Conservation (phyloP, 2,329 filamentous ascomycete genomes). For the Talaromyces pinophilus region DNA sequence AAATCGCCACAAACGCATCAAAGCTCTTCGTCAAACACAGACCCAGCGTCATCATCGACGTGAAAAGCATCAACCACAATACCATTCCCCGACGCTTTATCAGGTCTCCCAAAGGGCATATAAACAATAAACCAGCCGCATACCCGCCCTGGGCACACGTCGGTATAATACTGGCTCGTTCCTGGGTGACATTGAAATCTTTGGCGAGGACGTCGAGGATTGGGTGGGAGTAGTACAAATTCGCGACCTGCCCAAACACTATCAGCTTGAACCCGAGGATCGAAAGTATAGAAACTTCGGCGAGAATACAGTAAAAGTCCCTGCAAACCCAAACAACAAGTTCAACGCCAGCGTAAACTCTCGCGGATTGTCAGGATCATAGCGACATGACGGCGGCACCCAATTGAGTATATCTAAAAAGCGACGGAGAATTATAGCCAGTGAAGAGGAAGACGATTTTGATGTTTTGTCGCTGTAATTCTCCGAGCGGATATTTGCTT, state of each 20-base stretch:
- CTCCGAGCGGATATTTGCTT: background rate
- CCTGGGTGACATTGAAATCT: slow-evolving; percentile 70
- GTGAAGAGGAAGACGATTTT: background rate
- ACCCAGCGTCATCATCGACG: slow-evolving; percentile 67
- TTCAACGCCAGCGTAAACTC: slow-evolving; percentile 69
- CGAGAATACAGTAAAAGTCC: slow-evolving; percentile 33
- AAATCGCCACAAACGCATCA: slow-evolving; percentile 65
- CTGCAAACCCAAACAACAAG: slow-evolving; percentile 63
- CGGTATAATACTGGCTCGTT: slow-evolving; percentile 66
- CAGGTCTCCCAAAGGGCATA: slow-evolving; percentile 74
- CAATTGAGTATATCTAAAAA: slow-evolving; percentile 49
- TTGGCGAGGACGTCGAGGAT: slow-evolving; percentile 73
- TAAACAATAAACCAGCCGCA: slow-evolving; percentile 69
- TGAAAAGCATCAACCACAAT: slow-evolving; percentile 65
- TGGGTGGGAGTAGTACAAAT: slow-evolving; percentile 79
- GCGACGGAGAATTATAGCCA: slow-evolving; percentile 6
- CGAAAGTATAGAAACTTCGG: too few species aligned
- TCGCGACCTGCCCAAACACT: slow-evolving; percentile 65
- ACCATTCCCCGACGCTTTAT: slow-evolving; percentile 70
- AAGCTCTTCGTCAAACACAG: slow-evolving; percentile 70
- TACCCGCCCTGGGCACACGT: slow-evolving; percentile 80
- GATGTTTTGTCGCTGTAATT: background rate
- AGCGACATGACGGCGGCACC: slow-evolving; percentile 68
- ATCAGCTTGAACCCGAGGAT: background rate
- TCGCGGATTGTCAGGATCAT: slow-evolving; percentile 65